Percentiles rank a stretch among this genome's conserved stretches.
These are phyloP conservation scores for Monosporascus sp. DNA, from an alignment of 2,329 filamentous ascomycete species.

Conservation along the genomic window DNA sequence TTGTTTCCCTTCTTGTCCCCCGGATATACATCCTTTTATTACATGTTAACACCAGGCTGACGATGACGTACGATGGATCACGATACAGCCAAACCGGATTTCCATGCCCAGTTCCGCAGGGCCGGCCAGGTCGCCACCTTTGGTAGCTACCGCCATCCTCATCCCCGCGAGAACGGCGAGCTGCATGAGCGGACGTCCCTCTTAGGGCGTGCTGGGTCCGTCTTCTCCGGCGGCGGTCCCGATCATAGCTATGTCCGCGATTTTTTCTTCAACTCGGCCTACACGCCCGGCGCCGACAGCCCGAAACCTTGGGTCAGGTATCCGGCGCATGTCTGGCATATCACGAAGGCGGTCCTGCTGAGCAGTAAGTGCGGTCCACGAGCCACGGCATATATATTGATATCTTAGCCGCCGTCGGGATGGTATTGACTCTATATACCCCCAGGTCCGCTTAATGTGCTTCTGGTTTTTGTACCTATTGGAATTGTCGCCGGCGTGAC, in stretches of 20 bases:
- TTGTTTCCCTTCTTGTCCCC: no score
- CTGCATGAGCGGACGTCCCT: conserved; percentile 21
- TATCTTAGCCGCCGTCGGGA: neutral
- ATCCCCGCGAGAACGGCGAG: conserved; percentile 17
- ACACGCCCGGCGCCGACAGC: conserved; percentile 48
- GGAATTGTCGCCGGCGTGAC: conserved; percentile 62
- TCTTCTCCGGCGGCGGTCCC: conserved; percentile 15
- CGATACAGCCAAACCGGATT: conserved; percentile 23
- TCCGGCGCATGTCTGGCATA: conserved; percentile 47
- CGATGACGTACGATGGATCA: conserved; percentile 21
- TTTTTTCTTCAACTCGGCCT: conserved; percentile 44
- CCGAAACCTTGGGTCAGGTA: conserved; percentile 38
- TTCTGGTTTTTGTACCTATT: conserved; percentile 68
- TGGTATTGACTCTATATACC: conserved; percentile 7
- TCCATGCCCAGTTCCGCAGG: conserved; percentile 19
- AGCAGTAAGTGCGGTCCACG: conserved; percentile 44
- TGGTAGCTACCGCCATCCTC: conserved; percentile 1
- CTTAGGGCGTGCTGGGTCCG: conserved; percentile 9
- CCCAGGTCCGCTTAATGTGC: conserved; percentile 59
- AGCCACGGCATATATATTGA: no score
- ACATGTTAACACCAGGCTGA: conserved; percentile 17
- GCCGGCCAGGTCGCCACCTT: conserved; percentile 10
- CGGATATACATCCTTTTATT: neutral
- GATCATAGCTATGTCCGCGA: conserved; percentile 24
- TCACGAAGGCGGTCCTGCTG: conserved; percentile 51